These are phyloP conservation scores for Fomitiporia mediterranea DNA, from an alignment of 1,284 basidiomycete species.

Conservation along the genomic window DNA sequence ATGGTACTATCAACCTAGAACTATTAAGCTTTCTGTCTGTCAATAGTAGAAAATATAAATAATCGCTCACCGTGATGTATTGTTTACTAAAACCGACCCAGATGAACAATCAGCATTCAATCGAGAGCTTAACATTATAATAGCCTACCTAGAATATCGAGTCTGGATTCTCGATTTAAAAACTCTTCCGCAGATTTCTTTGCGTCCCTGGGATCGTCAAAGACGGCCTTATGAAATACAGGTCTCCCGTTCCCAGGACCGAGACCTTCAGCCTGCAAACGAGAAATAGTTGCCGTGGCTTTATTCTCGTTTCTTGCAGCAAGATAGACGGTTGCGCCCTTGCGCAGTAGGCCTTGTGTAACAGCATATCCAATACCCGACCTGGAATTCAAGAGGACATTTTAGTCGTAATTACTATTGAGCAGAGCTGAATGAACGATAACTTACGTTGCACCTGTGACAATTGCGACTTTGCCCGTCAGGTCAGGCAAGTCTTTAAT, in stretches of 20 bases:
- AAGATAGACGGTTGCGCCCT: constrained; percentile 24
- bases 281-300: constrained; percentile 16
- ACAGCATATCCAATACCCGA: constrained; percentile 24
- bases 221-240: constrained; percentile 3
- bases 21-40: no score
- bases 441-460: constrained; percentile 27
- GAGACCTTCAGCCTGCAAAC: constrained; percentile 4
- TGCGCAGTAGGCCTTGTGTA: constrained; percentile 18
- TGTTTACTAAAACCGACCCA: no score
- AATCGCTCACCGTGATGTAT: background rate
- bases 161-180: constrained; percentile 9
- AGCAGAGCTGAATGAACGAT: no score
- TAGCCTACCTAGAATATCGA: constrained; percentile 16
- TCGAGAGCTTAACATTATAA: background rate
- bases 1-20: no score
- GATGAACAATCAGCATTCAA: background rate
- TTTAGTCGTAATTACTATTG: no score
- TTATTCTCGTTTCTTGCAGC: constrained; percentile 21
- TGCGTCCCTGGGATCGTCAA: constrained; percentile 10
- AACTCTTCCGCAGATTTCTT: constrained; percentile 14
- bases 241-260: constrained; percentile 5
- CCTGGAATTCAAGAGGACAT: constrained; percentile 2
- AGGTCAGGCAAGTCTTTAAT: constrained; percentile 27
- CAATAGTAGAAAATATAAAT: no score
- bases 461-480: constrained; percentile 27